A percentile compares a stretch with the other conserved stretches of the same genome.
phyloP scores from a whole-genome alignment of 2,329 filamentous ascomycete genomes.

The Septoria linicola region DNA sequence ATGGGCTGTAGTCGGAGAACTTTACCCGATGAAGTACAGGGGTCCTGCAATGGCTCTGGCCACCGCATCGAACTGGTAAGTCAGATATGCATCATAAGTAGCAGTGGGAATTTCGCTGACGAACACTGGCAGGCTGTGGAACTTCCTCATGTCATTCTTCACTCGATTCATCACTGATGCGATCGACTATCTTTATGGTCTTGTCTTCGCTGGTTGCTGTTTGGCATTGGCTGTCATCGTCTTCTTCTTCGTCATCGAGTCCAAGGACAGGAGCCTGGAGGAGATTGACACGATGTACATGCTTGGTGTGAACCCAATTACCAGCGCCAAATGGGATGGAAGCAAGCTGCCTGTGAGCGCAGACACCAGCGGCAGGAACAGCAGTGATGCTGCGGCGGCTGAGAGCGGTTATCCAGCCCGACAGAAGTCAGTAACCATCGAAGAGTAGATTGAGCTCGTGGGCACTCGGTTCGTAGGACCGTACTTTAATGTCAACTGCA shows the following conservation, averaged over 20 bases:
- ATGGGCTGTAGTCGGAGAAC: constrained; percentile 40
- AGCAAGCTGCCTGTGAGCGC: constrained; percentile 32
- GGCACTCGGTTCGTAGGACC: background rate
- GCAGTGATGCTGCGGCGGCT: constrained; percentile 19
- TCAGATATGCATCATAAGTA: too few relatives aligned
- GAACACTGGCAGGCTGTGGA: constrained; percentile 21
- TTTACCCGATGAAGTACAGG: constrained; percentile 41
- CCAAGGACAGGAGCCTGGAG: constrained; percentile 40
- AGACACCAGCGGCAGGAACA: constrained; percentile 28
- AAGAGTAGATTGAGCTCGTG: constrained; percentile 14
- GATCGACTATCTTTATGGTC: constrained; percentile 43
- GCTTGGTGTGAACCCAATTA: constrained; percentile 37
- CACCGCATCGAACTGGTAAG: constrained; percentile 46
- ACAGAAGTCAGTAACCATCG: constrained; percentile 24
- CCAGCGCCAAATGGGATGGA: constrained; percentile 34
- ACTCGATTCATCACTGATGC: constrained; percentile 41
- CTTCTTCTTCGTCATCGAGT: constrained; percentile 44
- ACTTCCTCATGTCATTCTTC: constrained; percentile 40
- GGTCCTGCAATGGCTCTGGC: constrained; percentile 48
- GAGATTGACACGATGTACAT: constrained; percentile 46
- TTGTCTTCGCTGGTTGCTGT: constrained; percentile 42
- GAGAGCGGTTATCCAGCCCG: constrained; percentile 20
- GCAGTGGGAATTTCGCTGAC: too few relatives aligned
- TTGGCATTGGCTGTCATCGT: constrained; percentile 37
- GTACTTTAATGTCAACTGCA: constrained; percentile 1